Evolutionary conservation across 2,329 filamentous ascomycete genomes (phyloP), one percentile per base, ranked within the genome.

Genomic region (Purpureocillium takamizusanense): DNA sequence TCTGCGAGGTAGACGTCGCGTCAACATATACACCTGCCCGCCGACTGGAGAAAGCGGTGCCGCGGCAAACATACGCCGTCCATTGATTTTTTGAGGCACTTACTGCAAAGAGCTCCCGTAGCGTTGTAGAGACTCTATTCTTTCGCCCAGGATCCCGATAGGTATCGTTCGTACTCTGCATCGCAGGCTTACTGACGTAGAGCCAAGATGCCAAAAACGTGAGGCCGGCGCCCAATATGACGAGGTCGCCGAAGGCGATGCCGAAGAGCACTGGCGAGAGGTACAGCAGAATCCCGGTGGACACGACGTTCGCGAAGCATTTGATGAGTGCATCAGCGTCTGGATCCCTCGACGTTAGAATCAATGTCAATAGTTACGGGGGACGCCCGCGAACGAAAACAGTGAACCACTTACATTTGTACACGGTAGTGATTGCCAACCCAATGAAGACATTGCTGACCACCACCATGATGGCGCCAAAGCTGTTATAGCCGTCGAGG

Each of bases 271-370:
- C 43, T 3, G 54, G 51, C 11, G 54, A 56, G 13, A 57, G 36
- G 36, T 56, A 57, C 16, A 59, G 45, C 6, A 59, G 46, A 8
- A 59, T 53, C 11, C 47, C 53, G 8, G 55, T 57, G 2, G 54
- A 53, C 7, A 57, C 41, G 13, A 54, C 54, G 4, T 54, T 56
- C 7, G 55, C 56, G 34, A 59, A 50, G 41, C 55, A 58, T 37
- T 59, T 57, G 44, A 58, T 51, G 31, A 59, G 48, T 15, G 55
- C 56, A 40, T 59, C 52, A 40, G 55, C 56, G 40, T 59, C 54
- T 59, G 27, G 11, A 14, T 7, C 7, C 11, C n/a, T n/a, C n/a
- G n/a, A n/a, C n/a, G n/a, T n/a, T n/a, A n/a, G n/a, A n/a, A n/a
- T n/a, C n/a, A n/a, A n/a, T n/a, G n/a, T n/a, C n/a, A n/a, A n/a